Base-by-base conservation (phyloP, 345 rosid genomes). In the Eucalyptus coolabah region DNA sequence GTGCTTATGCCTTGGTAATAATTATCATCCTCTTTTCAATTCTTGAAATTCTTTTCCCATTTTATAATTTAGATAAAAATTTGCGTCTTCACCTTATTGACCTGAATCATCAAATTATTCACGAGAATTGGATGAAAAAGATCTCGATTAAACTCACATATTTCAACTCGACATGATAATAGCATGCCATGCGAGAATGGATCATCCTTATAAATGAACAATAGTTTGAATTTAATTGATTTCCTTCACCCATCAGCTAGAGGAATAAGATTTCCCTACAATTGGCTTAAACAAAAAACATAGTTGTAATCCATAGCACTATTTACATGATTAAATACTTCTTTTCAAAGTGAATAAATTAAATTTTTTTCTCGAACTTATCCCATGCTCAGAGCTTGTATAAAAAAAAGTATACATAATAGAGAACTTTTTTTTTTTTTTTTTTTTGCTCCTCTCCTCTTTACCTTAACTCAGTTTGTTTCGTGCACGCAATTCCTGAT, bases 1-100 rank as follows among this genome's bases (percentile, higher is more conserved):
- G 94, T 18, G 93, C 95, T 88, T 95, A 42, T 88, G 95, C 95
- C 16, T 32, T 93, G 95, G 97, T 95, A 94, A 69, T 30, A 30
- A 86, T 63, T 37, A 19, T 12, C 32, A 18, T 32, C 21, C 10
- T 50, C 9, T 86, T 50, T 5, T 19, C 65, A 26, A 9, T n/a
- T 42, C 42, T 72, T 37, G 2, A 2, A 34, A 69, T 69, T 34
- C 5, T 19, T 72, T 10, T 2, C 9, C 24, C 82, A 67, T 65
- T 65, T 69, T 32, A 32, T 17, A 50, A 69, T 32, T 14, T 69
- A 18, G 80, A 69, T 60, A 6, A 60, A 30, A 63, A 63, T 18
- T 72, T 1, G 4, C 2, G 7, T 18, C 26, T 34, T 32, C 44
- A 10, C 44, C 18, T 19, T 72, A 14, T 42, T 26, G 5, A 26